Conservation (phyloP, 1,139 yeast genomes). For the Taiozyma sp. region DNA sequence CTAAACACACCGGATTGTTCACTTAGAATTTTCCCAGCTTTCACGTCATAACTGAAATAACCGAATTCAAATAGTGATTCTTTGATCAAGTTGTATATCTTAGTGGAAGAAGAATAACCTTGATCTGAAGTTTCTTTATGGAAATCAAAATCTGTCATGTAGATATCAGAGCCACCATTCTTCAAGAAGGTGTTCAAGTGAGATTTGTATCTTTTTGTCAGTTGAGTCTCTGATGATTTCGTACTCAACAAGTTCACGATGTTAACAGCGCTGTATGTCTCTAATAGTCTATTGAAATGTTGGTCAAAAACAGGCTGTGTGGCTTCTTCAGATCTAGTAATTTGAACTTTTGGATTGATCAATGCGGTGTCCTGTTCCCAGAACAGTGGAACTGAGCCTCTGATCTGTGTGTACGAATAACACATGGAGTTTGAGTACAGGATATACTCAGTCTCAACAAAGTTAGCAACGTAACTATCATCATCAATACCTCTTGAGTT, state of each 20-base stretch:
- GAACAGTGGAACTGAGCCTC: slow-evolving; percentile 94
- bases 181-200: slow-evolving; percentile 38
- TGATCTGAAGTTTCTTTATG: slow-evolving; percentile 88
- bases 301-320: slow-evolving; percentile 84
- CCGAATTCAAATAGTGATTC: slow-evolving; percentile 74
- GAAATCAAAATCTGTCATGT: slow-evolving; percentile 82
- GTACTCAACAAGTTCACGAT: slow-evolving; percentile 78
- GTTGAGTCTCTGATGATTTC: slow-evolving; percentile 69
- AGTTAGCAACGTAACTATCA: slow-evolving; percentile 91
- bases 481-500: slow-evolving; percentile 95
- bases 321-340: slow-evolving; percentile 87
- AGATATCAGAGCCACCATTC: slow-evolving; percentile 42
- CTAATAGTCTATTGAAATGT: slow-evolving; percentile 67
- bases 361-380: slow-evolving; percentile 96
- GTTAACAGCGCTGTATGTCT: slow-evolving; percentile 82
- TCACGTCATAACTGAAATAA: slow-evolving; percentile 60
- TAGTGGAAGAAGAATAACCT: slow-evolving; percentile 79
- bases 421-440: slow-evolving; percentile 50
- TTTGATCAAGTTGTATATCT: slow-evolving; percentile 57
- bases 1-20: slow-evolving; percentile 89
- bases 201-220: slow-evolving; percentile 60
- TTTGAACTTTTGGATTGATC: slow-evolving; percentile 77
- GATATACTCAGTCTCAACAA: slow-evolving; percentile 90
- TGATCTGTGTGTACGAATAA: slow-evolving; percentile 76
- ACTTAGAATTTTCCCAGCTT: slow-evolving; percentile 43